These are phyloP conservation scores for Phylloporus arenicola DNA, from an alignment of 768 basidiomycete genomes.

Conservation along the genomic window DNA sequence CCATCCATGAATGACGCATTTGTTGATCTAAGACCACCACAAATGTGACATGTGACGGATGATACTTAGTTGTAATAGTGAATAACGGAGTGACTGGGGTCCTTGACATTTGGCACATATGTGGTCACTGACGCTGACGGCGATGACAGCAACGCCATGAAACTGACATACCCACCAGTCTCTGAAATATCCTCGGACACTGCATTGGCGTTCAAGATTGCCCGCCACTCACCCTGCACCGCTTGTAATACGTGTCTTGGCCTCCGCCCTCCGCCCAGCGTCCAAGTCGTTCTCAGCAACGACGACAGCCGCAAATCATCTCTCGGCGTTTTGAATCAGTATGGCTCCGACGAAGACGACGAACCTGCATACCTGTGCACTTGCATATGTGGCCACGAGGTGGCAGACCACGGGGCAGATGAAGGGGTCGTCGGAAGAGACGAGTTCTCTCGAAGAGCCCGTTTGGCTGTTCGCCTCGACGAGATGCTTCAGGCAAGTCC, in stretches of 20 bases:
- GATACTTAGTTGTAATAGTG: too few relatives aligned
- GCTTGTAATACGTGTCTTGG: constrained; percentile 63
- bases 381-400: constrained; percentile 69
- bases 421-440: constrained; percentile 47
- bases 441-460: constrained; percentile 67
- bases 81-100: too few relatives aligned
- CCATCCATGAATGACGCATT: neutral
- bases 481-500: constrained; percentile 67
- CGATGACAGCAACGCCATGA: constrained; percentile 39
- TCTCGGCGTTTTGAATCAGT: constrained; percentile 52
- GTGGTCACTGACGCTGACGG: neutral
- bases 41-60: too few relatives aligned
- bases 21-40: neutral
- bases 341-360: constrained; percentile 69
- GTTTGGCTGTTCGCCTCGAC: constrained; percentile 75
- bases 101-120: neutral
- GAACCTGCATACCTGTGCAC: constrained; percentile 48
- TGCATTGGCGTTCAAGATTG: constrained; percentile 67
- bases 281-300: constrained; percentile 55
- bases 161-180: constrained; percentile 62
- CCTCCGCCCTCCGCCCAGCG: constrained; percentile 56
- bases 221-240: constrained; percentile 72
- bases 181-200: constrained; percentile 42
- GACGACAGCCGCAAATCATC: constrained; percentile 40
- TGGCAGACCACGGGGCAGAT: constrained; percentile 63